Evolutionary conservation across 2,329 filamentous ascomycete species (phyloP), one percentile per base, ranked within the genome.

Genomic region (Cyclaneusma minus): DNA sequence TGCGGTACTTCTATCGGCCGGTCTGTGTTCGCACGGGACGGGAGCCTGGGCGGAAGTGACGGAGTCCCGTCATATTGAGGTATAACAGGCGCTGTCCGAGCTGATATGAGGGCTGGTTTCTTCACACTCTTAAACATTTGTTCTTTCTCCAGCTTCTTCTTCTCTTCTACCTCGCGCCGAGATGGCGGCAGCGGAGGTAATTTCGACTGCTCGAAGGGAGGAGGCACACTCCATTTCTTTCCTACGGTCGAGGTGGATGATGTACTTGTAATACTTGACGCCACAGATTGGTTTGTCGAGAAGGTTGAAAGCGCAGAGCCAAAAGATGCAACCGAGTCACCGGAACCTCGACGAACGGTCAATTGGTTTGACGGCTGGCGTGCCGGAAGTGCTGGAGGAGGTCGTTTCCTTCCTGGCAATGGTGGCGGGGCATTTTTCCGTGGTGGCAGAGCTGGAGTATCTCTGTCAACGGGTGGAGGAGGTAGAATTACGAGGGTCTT

Each of bases 101-200:
- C 41, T 2, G 54, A 43, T 8, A 52, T 32, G 8, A 53, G 37
- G 4, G 55, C 49, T 13, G 45, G 37, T 25, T 43, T 51, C 11
- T 20, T 13, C n/a, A 24, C 21, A 32, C 18, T 27, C 22, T 20
- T 28, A 21, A 29, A 15, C 21, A 32, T 35, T 10, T 25, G 43
- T 29, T 52, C 48, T 23, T 44, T 51, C 5, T 52, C 40, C 10
- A 40, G 50, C 32, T 53, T 52, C 3, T 58, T 57, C 32, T 33
- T 40, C 29, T 44, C 36, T 14, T 74, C 68, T 2, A 54, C 48
- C 30, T 72, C 68, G 21, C 60, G 55, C 34, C 54, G 57, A 2
- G 61, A 57, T 0, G 67, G 68, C 0, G 68, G 69, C 18, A 75
- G 45, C 7, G 61, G 57, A 1, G 68, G 69, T 7, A 75, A 51